Percentiles rank a stretch among this genome's conserved stretches.
These are phyloP conservation scores for Stylosanthes scabra DNA, from an alignment of 331 rosid genomes.

Conservation along the genomic window DNA sequence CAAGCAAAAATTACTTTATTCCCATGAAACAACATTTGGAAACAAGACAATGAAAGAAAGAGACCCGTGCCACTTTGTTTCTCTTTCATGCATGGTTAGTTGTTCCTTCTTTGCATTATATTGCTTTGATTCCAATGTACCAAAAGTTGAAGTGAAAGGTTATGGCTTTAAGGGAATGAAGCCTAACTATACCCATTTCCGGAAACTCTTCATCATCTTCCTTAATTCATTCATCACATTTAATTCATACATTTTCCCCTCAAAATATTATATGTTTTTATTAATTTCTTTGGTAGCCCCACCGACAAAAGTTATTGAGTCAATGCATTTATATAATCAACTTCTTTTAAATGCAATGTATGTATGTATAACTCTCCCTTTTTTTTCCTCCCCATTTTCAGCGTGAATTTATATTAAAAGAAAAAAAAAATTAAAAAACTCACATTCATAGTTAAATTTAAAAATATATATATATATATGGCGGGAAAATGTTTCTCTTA, in stretches of 20 bases:
- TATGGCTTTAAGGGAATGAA: constrained; percentile 52
- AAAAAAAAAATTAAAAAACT: not conserved
- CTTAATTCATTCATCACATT: constrained; percentile 49
- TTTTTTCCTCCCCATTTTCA: constrained; percentile 1
- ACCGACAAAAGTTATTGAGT: constrained; percentile 45
- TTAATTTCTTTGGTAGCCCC: constrained; percentile 34
- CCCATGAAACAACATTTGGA: constrained; percentile 36
- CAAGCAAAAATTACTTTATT: constrained; percentile 22
- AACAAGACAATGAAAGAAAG: constrained; percentile 40
- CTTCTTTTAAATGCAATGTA: not conserved
- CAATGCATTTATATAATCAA: constrained; percentile 20
- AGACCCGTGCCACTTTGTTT: constrained; percentile 54
- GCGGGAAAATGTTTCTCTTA: not conserved
- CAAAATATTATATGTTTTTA: not conserved
- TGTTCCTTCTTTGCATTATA: too few species aligned
- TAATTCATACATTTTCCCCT: constrained; percentile 33
- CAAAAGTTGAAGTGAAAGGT: constrained; percentile 47
- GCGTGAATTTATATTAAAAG: constrained; percentile 7
- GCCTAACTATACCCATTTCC: constrained; percentile 56
- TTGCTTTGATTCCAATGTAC: constrained; percentile 28
- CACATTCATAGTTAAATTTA: not conserved
- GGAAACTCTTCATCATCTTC: constrained; percentile 51
- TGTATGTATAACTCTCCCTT: not conserved
- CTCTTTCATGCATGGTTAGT: constrained; percentile 15
- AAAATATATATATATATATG: not conserved